Base-by-base conservation (phyloP, 2,329 filamentous ascomycete species). In the Lecanicillium sp. region DNA sequence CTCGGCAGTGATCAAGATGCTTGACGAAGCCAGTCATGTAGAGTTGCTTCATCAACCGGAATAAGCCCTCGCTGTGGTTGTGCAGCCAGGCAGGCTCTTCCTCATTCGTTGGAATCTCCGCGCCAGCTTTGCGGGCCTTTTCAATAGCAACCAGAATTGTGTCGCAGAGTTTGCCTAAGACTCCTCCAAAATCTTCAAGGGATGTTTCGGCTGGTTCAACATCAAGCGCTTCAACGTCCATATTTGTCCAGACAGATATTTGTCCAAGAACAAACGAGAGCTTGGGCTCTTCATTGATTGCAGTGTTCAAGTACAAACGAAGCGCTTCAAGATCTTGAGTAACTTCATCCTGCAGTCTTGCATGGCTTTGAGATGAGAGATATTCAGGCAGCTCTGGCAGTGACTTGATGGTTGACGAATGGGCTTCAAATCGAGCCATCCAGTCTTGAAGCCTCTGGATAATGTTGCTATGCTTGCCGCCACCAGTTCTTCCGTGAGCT, bases 61-160 rank as follows among this genome's bases (percentile, higher is more conserved):
- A 56, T 37, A 80, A 66, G 20, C 64, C 64, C 17, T 74, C 68
- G 43, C 71, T 72, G 44, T 76, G 59, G 20, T 53, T 56, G 17
- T 45, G 48, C 6, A 65, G 45, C 61, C 61, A 64, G 3, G 52
- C 57, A 13, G 53, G 43, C 30, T 62, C 57, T n/a, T 58, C 54
- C n/a, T 59, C 56, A 19, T 57, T 61, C 4, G 45, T 50, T 1
- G 49, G 52, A 30, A 60, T 51, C 3, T 66, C 65, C 10, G 65
- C 59, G 8, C 77, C 62, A 3, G 69, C 62, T 44, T 74, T 75
- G 42, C 77, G 74, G 33, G 84, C 71, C 46, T 81, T 77, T 57
- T 96, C 87, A 34, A 94, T 71, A 1, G 84, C 81, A 27, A 90
- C 83, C 2, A 96, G 77, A 19, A 90, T 74, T 36, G 77, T 76